Percentiles rank a stretch among this genome's conserved stretches.
Evolutionary conservation across 495 filamentous ascomycete genomes (phyloP).

Genomic region (Achaetomiella virescens): DNA sequence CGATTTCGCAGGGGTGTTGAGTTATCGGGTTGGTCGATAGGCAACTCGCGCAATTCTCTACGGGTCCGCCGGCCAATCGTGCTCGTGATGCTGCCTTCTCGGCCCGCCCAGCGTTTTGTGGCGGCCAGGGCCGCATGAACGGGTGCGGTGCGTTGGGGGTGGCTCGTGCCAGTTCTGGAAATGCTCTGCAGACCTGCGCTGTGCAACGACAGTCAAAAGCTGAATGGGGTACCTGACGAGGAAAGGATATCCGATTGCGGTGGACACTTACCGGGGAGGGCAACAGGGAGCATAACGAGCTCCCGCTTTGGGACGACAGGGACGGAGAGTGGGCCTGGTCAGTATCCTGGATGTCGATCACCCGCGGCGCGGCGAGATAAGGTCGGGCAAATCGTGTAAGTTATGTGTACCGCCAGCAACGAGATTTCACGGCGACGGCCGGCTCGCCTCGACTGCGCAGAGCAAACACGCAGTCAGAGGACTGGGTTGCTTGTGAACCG

Average conservation of each 20-base stretch:
- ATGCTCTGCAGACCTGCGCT: constrained; percentile 1
- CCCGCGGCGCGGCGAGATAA: background rate
- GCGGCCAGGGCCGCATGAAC: background rate
- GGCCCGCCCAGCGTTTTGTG: constrained; percentile 2
- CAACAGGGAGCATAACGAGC: background rate
- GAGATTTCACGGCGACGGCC: too few relatives aligned
- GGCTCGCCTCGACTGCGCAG: too few relatives aligned
- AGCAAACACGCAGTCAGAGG: too few relatives aligned
- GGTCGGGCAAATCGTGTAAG: too few relatives aligned
- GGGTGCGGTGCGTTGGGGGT: background rate
- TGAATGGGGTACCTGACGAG: constrained; percentile 5
- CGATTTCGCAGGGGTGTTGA: background rate
- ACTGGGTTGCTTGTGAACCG: too few relatives aligned
- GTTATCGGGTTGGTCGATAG: background rate
- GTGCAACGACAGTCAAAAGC: background rate
- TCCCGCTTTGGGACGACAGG: constrained; percentile 7
- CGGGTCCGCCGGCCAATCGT: background rate
- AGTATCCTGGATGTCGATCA: constrained; percentile 4
- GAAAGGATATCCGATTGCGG: constrained; percentile 3
- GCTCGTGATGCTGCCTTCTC: background rate
- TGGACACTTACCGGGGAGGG: background rate
- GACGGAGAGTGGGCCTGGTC: background rate
- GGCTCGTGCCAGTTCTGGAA: constrained; percentile 6
- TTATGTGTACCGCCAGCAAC: too few relatives aligned
- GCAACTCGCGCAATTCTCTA: background rate